Evolutionary conservation across 2,329 filamentous ascomycete species (phyloP).

Genomic region (Xylaria sp.): DNA sequence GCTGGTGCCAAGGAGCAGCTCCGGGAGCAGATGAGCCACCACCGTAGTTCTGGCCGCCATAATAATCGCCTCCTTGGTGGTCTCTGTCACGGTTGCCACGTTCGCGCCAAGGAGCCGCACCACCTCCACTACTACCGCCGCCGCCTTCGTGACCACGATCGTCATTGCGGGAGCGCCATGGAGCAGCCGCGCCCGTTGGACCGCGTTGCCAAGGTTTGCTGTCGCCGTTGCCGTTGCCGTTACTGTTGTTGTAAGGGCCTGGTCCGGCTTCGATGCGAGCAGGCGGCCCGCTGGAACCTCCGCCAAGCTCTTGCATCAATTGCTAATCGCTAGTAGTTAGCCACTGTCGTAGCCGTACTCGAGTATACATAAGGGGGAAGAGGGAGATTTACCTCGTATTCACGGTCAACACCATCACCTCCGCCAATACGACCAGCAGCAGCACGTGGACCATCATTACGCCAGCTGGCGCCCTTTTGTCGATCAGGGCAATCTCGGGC

Average conservation of each 20-base stretch:
- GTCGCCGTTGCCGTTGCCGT: conserved; percentile 54
- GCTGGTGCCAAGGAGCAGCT: conserved; percentile 67
- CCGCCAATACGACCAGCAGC: conserved; percentile 72
- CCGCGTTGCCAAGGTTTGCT: conserved; percentile 88
- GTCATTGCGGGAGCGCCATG: conserved; percentile 70
- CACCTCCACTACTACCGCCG: conserved; percentile 42
- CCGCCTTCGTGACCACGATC: conserved; percentile 56
- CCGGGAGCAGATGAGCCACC: conserved; percentile 43
- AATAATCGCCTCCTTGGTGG: conserved; percentile 47
- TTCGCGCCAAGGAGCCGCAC: conserved; percentile 67
- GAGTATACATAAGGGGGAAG: conserved; percentile 20
- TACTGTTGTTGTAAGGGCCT: conserved; percentile 60
- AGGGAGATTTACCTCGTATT: conserved; percentile 80
- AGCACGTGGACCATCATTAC: conserved; percentile 69
- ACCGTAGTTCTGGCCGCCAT: conserved; percentile 51
- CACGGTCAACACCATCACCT: conserved; percentile 86
- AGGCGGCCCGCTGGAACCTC: conserved; percentile 69
- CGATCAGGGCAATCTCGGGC: conserved; percentile 96
- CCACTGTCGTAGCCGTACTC: conserved; percentile 26
- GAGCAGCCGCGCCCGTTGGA: conserved; percentile 81
- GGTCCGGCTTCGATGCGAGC: conserved; percentile 88
- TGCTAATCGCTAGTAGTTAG: conserved; percentile 63
- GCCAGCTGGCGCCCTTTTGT: conserved; percentile 89
- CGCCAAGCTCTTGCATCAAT: conserved; percentile 97
- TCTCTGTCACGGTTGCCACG: conserved; percentile 49